Evolutionary conservation across 2,329 filamentous ascomycete genomes (phyloP), one percentile per base, ranked within the genome.

Genomic region (Rugonectria rugulosa): DNA sequence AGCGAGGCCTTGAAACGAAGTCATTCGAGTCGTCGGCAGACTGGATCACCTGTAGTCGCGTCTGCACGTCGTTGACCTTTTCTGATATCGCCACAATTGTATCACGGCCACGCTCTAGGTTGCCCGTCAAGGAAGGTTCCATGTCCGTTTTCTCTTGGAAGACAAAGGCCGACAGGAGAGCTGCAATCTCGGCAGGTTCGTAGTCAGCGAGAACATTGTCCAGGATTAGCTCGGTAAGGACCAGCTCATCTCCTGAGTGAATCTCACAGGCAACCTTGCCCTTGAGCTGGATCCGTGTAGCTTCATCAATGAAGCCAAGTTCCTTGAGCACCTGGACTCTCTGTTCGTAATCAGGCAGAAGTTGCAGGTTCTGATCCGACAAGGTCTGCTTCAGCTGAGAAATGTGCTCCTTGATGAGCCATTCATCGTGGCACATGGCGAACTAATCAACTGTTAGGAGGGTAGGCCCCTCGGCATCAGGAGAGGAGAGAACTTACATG

Each of bases 191-290:
- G 64, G 96, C 92, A 2, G 94, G 92, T 67, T 97, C 94, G 73
- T 95, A 97, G 58, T 96, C 90, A 45, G 94, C 93, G 3, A 99
- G 86, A 2, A 97, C 92, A 67, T 99, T 99, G 75, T 99, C 95
- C 15, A 99, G 87, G 42, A 99, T 92, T 6, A 98, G 84, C 72
- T 99, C 95, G 0, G 95, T 99, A 15, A 99, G 84, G 1, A 99
- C 94, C 1, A 99, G 84, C 74, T 99, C 95, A 71, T 98, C 94
- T 15, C 93, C 93, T 0, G 94, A 97, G 75, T 98, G 95, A 57
- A 99, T 94, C 75, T 99, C 95, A 76, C 95, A 99, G 5, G 95
- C 95, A 19, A 99, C 95, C 74, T 98, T 98, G 74, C 95, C 95
- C 77, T 99, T 99, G 60, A 99, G 84, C 76, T 96, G 91, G 32